phyloP scores from a whole-genome alignment of 495 filamentous ascomycete genomes.

The Penicillium salamii region DNA sequence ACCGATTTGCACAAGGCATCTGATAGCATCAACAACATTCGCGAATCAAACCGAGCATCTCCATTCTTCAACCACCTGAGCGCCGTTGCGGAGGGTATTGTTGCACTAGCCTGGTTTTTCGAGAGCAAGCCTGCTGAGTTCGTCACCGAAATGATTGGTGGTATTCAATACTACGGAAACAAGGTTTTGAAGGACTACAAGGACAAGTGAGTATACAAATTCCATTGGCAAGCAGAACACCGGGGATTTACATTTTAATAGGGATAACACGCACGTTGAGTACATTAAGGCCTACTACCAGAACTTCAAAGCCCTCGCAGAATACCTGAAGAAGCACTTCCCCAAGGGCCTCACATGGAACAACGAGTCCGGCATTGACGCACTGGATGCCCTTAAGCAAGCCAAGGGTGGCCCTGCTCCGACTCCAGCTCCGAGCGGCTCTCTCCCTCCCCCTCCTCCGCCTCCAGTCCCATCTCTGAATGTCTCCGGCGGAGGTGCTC shows the following conservation, averaged over 20 bases:
- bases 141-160: slow-evolving; percentile 71
- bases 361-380: slow-evolving; percentile 67
- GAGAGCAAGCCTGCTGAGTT: slow-evolving; percentile 77
- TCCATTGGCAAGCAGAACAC: neutral
- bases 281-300: slow-evolving; percentile 87
- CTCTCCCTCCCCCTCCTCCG: slow-evolving; percentile 54
- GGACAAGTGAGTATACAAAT: slow-evolving; percentile 66
- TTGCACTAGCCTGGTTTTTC: slow-evolving; percentile 81
- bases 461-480: slow-evolving; percentile 56
- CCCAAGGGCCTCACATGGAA: slow-evolving; percentile 85
- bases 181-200: slow-evolving; percentile 84
- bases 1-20: slow-evolving; percentile 79
- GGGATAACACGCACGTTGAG: slow-evolving; percentile 73
- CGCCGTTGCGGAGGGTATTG: slow-evolving; percentile 85
- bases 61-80: slow-evolving; percentile 74
- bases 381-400: slow-evolving; percentile 64
- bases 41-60: slow-evolving; percentile 71
- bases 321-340: slow-evolving; percentile 80
- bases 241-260: slow-evolving; percentile 29
- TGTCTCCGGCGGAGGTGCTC: slow-evolving; percentile 58
- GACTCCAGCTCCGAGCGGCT: slow-evolving; percentile 32
- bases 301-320: slow-evolving; percentile 73
- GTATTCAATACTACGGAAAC: slow-evolving; percentile 89
- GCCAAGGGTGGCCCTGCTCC: slow-evolving; percentile 53
- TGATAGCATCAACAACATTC: slow-evolving; percentile 69